phyloP scores from a whole-genome alignment of 495 filamentous ascomycete species.

The Copromyces sp. region DNA sequence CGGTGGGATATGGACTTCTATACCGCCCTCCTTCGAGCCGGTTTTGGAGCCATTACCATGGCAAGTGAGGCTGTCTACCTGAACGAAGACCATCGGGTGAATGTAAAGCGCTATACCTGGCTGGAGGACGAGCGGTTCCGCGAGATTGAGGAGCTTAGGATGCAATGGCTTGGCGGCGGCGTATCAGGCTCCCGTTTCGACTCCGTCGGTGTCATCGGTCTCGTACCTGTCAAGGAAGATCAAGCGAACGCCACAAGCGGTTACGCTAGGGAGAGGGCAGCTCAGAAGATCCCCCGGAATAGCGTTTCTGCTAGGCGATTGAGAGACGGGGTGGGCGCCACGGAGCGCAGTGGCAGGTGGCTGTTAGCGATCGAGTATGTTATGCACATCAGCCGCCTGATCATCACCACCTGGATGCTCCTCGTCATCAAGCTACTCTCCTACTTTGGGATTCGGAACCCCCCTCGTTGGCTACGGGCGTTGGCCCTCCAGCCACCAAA shows the following conservation, averaged over 20 bases:
- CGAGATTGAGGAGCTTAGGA: constrained; percentile 50
- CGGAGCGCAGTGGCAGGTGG: constrained; percentile 63
- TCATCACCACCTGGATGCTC: constrained; percentile 48
- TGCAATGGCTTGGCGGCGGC: constrained; percentile 38
- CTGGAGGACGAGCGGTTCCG: constrained; percentile 70
- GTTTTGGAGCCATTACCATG: constrained; percentile 78
- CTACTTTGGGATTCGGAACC: constrained; percentile 49
- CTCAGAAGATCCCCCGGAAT: constrained; percentile 41
- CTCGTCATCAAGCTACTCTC: constrained; percentile 44
- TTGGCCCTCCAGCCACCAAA: constrained; percentile 35
- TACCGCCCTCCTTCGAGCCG: constrained; percentile 72
- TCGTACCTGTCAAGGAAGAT: constrained; percentile 38
- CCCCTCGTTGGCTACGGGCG: constrained; percentile 53
- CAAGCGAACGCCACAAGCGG: constrained; percentile 41
- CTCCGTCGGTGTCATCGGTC: constrained; percentile 39
- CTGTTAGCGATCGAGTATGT: constrained; percentile 65
- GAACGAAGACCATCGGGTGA: constrained; percentile 73
- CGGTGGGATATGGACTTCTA: constrained; percentile 90
- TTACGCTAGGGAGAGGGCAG: constrained; percentile 58
- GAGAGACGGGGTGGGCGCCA: constrained; percentile 63
- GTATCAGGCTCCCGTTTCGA: constrained; percentile 36
- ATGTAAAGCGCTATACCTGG: constrained; percentile 76
- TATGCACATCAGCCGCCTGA: constrained; percentile 57
- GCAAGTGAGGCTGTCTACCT: constrained; percentile 94
- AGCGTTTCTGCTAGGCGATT: constrained; percentile 22